Conservation (phyloP, 2,329 filamentous ascomycete genomes). For the Aspergillus piperis region DNA sequence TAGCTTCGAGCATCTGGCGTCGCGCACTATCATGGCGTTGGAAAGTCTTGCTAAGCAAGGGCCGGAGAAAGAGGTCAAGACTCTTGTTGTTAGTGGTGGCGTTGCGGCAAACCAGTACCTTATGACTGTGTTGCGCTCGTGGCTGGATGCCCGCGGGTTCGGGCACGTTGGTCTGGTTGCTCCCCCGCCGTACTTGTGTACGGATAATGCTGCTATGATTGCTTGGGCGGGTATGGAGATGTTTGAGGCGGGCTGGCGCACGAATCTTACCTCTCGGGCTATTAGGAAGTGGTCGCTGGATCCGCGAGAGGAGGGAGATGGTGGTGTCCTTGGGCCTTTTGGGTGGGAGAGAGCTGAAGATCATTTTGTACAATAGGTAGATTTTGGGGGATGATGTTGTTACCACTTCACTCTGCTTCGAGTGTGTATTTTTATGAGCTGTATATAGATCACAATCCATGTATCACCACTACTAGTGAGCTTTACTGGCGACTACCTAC, state of each 20-base stretch:
- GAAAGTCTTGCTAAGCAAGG: slow-evolving; percentile 35
- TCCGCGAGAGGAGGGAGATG: slow-evolving; percentile 55
- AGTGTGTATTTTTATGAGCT: background rate
- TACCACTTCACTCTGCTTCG: background rate
- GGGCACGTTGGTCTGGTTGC: slow-evolving; percentile 63
- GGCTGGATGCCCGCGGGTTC: slow-evolving; percentile 68
- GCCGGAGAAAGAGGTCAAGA: slow-evolving; percentile 45
- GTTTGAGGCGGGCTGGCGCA: slow-evolving; percentile 75
- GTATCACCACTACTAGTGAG: background rate
- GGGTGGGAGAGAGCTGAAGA: slow-evolving; percentile 48
- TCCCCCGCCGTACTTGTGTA: slow-evolving; percentile 78
- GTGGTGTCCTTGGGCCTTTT: slow-evolving; percentile 65
- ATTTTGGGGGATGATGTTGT: background rate
- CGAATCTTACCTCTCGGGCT: slow-evolving; percentile 61
- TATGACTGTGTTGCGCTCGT: slow-evolving; percentile 63
- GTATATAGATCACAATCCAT: background rate
- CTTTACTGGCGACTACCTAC: background rate
- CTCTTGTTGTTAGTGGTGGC: slow-evolving; percentile 82
- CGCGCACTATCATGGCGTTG: slow-evolving; percentile 72
- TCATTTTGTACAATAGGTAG: background rate
- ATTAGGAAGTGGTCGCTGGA: slow-evolving; percentile 76
- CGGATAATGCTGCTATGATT: slow-evolving; percentile 97
- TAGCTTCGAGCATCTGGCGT: slow-evolving; percentile 83
- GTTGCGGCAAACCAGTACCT: slow-evolving; percentile 86
- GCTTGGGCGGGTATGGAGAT: slow-evolving; percentile 93